A percentile compares a stretch with the other conserved stretches of the same genome.
Conservation (phyloP, 352 stramenopile genomes). For the Phytopythium montanum region DNA sequence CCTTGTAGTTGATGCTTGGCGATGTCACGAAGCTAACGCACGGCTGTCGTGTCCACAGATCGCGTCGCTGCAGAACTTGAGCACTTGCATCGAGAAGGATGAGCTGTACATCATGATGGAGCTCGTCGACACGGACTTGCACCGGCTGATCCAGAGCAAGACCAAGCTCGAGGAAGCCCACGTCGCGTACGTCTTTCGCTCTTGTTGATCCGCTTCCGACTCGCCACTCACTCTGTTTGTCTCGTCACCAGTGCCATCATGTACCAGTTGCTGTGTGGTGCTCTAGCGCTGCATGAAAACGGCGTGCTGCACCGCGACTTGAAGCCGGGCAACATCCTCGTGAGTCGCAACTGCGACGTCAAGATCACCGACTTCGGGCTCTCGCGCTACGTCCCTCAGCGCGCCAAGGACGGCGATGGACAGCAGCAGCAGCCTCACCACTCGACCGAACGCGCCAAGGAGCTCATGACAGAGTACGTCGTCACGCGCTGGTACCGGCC, state of each 20-base stretch:
- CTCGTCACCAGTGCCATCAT: conserved; percentile 82
- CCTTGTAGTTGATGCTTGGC: not conserved
- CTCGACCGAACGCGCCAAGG: conserved; percentile 43
- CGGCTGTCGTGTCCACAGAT: conserved; percentile 29
- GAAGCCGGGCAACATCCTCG: conserved; percentile 84
- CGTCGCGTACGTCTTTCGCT: conserved; percentile 47
- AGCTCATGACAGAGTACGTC: conserved; percentile 85
- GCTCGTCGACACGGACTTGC: conserved; percentile 92
- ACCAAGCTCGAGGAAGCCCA: conserved; percentile 83
- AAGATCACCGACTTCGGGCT: conserved; percentile 86
- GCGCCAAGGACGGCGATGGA: conserved; percentile 10
- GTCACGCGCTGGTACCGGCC: conserved; percentile 83
- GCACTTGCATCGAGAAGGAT: conserved; percentile 85
- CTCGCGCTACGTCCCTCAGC: conserved; percentile 65
- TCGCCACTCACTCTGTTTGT: not conserved
- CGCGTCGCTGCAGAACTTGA: conserved; percentile 74
- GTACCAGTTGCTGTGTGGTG: conserved; percentile 90
- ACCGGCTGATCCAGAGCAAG: conserved; percentile 87
- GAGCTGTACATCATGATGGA: conserved; percentile 96
- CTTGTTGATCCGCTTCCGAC: not conserved
- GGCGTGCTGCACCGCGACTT: conserved; percentile 83
- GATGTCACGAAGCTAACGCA: not conserved
- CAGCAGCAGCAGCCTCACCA: conserved; percentile 20
- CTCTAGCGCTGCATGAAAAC: conserved; percentile 90
- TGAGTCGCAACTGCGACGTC: conserved; percentile 83